Base-by-base conservation (phyloP, 2,329 filamentous ascomycete species). In the Venturia aucupariae region DNA sequence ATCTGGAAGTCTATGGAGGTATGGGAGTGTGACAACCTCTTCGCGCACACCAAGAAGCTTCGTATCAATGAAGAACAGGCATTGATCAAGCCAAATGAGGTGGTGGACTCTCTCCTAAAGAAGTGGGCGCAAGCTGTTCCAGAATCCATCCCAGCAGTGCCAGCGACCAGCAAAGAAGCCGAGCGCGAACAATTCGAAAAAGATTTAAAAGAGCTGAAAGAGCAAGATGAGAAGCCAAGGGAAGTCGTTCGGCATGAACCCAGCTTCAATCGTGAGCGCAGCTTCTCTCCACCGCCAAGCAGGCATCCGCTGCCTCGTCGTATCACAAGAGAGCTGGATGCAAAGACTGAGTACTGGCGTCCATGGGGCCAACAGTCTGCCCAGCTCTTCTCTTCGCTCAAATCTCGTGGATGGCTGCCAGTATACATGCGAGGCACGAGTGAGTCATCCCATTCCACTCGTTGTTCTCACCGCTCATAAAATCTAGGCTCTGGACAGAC, bases 1-100 rank as follows among this genome's bases (percentile, higher is more conserved):
- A 64, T 64, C 63, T 64, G 63, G 63, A 64, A 60, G 27, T 44
- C 62, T 15, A 63, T 63, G 62, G 62, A 63, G 35, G 32, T 51
- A 32, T 63, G 62, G 62, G 62, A 63, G 27, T 63, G 62, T 57
- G 62, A 63, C 19, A 61, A 64, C 30, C 42, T 64, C 13, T 64
- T 64, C 39, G 44, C 44, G 13, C 63, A 64, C 35, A 64, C 63
- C n/a, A 64, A 61, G 63, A 64, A 64, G 44, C 55, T 64, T 35
- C 63, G 63, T 3, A 64, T 64, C 63, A 61, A 64, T 24, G 63
- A 64, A 22, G 39, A 64, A 27, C 63, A 60, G 19, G 54, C 63
- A 30, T 32, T 27, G 38, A 64, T 64, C 44, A 41, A 64, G 11
- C 38, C 55, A 48, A 60, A 61, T 5, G 41, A 60, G 38, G 54